These are phyloP conservation scores for Starmera quercuum DNA, from an alignment of 805 yeast species.

Conservation along the genomic window DNA sequence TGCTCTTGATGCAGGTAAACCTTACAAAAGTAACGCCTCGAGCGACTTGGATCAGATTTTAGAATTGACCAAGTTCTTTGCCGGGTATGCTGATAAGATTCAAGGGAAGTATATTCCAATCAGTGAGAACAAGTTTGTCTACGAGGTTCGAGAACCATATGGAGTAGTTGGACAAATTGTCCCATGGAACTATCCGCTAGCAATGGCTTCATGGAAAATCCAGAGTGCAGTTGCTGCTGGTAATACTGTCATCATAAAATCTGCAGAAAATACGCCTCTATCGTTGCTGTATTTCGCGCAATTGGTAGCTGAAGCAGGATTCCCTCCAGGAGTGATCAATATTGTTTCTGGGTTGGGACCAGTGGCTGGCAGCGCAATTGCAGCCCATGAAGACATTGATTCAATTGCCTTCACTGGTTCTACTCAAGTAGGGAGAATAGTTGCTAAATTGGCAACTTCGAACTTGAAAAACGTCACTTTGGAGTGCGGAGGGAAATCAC, in stretches of 20 bases:
- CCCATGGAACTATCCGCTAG: constrained; percentile 81
- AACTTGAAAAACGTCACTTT: constrained; percentile 58
- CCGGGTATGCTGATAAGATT: constrained; percentile 66
- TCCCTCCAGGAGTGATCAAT: constrained; percentile 73
- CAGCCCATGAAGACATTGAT: constrained; percentile 49
- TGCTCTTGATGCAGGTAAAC: constrained; percentile 72
- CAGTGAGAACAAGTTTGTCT: constrained; percentile 58
- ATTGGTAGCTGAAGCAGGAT: constrained; percentile 61
- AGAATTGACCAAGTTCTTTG: constrained; percentile 58
- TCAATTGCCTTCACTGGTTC: constrained; percentile 64
- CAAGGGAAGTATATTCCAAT: constrained; percentile 57
- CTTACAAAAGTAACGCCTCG: constrained; percentile 55
- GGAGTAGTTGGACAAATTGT: constrained; percentile 80
- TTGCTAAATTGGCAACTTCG: constrained; percentile 53
- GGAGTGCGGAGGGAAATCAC: constrained; percentile 73
- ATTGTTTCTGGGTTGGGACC: constrained; percentile 66
- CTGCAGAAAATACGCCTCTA: constrained; percentile 72
- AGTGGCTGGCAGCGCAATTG: constrained; percentile 61
- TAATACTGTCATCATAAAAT: constrained; percentile 63
- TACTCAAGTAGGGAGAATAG: constrained; percentile 56
- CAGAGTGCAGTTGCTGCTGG: constrained; percentile 76
- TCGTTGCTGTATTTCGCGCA: constrained; percentile 58
- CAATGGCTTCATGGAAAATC: constrained; percentile 74
- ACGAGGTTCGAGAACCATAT: constrained; percentile 64
- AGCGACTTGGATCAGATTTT: constrained; percentile 62